A percentile compares a stretch with the other conserved stretches of the same genome.
These are phyloP conservation scores for Cucurbita ficifolia DNA, from an alignment of 306 rosid genomes.

Conservation along the genomic window DNA sequence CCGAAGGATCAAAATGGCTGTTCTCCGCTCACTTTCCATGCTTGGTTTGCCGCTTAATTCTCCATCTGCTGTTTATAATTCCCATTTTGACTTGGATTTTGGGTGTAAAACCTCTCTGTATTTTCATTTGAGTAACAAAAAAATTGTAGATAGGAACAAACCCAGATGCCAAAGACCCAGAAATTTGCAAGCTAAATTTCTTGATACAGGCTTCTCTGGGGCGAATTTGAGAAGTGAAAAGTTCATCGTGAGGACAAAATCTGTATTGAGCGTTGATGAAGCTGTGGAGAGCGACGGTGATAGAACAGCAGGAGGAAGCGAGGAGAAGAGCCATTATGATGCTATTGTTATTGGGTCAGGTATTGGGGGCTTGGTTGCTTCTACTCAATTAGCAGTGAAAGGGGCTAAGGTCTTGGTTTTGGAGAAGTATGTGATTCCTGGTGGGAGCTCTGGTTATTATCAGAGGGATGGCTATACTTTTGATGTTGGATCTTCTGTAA, in stretches of 20 bases:
- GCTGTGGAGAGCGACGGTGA: slow-evolving; percentile 31
- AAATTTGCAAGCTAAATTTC: neutral
- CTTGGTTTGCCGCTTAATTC: slow-evolving; percentile 12
- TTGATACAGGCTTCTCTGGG: neutral
- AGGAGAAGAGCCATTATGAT: slow-evolving; percentile 32
- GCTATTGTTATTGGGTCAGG: slow-evolving; percentile 94
- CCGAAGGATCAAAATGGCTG: slow-evolving; percentile 13
- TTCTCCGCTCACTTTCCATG: slow-evolving; percentile 23
- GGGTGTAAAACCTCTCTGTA: neutral
- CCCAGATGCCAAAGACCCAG: neutral
- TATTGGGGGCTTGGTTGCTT: slow-evolving; percentile 86
- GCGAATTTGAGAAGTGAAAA: slow-evolving; percentile 10
- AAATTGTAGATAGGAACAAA: neutral
- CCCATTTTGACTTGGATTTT: neutral
- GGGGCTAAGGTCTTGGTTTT: slow-evolving; percentile 83
- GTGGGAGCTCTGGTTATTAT: slow-evolving; percentile 93
- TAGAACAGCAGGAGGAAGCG: slow-evolving; percentile 4
- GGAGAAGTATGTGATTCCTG: slow-evolving; percentile 95
- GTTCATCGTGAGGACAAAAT: slow-evolving; percentile 21
- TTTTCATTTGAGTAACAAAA: neutral
- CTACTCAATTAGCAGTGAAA: slow-evolving; percentile 83
- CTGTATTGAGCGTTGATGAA: slow-evolving; percentile 20
- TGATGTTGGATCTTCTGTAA: slow-evolving; percentile 94
- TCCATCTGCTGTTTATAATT: slow-evolving; percentile 7
- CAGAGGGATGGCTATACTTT: slow-evolving; percentile 79